Conservation (phyloP, 495 filamentous ascomycete species). For the Tuber calosporum region DNA sequence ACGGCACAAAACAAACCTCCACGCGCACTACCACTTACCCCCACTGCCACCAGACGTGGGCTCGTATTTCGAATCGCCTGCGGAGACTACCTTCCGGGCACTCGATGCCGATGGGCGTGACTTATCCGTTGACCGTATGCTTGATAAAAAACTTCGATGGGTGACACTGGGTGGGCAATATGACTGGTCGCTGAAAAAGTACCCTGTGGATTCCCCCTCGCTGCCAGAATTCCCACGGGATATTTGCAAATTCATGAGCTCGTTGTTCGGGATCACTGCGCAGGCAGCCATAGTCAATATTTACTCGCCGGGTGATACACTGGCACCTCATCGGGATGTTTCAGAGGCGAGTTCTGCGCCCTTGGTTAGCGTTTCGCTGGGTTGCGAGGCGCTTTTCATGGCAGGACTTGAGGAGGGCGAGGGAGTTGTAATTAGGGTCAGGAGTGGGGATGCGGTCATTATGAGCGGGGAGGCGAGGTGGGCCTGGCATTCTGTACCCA, state of each 20-base stretch:
- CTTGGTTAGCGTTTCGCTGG: conserved; percentile 75
- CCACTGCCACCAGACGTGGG: conserved; percentile 39
- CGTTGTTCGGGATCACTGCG: conserved; percentile 44
- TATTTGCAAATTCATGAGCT: conserved; percentile 55
- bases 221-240: conserved; percentile 58
- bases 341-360: conserved; percentile 69
- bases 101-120: conserved; percentile 44
- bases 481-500: conserved; percentile 92
- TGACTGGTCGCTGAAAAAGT: conserved; percentile 80
- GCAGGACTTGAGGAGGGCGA: conserved; percentile 49
- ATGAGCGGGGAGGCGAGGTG: conserved; percentile 72
- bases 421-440: conserved; percentile 59
- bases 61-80: conserved; percentile 49
- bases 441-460: conserved; percentile 73
- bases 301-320: conserved; percentile 78
- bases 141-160: conserved; percentile 80
- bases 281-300: conserved; percentile 90
- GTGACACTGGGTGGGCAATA: conserved; percentile 89
- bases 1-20: conserved; percentile 73
- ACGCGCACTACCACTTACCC: conserved; percentile 69
- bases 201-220: conserved; percentile 48
- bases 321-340: conserved; percentile 84
- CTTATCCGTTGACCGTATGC: conserved; percentile 56
- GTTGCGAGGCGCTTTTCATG: conserved; percentile 80
- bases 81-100: conserved; percentile 49